Base-by-base conservation (phyloP, 2,329 filamentous ascomycete genomes). In the Colletotrichum sp. region DNA sequence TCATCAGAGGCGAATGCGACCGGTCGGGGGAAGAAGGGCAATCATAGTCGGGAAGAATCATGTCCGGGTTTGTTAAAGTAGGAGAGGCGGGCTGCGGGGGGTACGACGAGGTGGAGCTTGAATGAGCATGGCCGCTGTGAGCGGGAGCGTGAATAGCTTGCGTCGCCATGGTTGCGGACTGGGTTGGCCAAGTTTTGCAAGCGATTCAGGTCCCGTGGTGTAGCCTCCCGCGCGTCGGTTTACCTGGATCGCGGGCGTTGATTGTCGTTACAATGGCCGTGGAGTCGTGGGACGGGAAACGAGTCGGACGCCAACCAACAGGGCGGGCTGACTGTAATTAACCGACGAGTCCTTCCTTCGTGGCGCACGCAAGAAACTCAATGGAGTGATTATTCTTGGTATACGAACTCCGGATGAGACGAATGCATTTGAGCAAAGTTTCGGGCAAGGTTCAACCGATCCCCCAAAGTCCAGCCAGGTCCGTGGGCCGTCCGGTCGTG, bases 51-150 rank as follows among this genome's bases (percentile, higher is more conserved):
- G 96, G 96, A 68, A 98, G 88, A 81, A 98, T 98, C 95, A 98
- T 96, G 84, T 98, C 96, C 68, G 96, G 95, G 84, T 98, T 98
- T 72, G 95, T 98, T 81, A 98, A 88, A 4, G 96, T 98, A 63
- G 96, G 96, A 76, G 95, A 98, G 15, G 92, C 92, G 78, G 94
- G 93, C 74, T 89, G 85, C 60, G 88, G 82, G 21, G 87, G 84
- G 79, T 90, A 89, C 44, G 84, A 82, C 79, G 78, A 79, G 76
- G 64, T 77, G 76, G 75, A 77, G 79, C 78, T 79, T 71, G 80
- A 70, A 72, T 76, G 74, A 68, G 71, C 72, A 69, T 73, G 71
- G 59, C 72, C 72, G 36, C 72, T 68, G 71, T 77, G 69, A 57
- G 76, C 68, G 68, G 26, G 67, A 34, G 67, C 67, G 57, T 66